Conservation (phyloP, 768 basidiomycete genomes). For the Amanita polypyramis region DNA sequence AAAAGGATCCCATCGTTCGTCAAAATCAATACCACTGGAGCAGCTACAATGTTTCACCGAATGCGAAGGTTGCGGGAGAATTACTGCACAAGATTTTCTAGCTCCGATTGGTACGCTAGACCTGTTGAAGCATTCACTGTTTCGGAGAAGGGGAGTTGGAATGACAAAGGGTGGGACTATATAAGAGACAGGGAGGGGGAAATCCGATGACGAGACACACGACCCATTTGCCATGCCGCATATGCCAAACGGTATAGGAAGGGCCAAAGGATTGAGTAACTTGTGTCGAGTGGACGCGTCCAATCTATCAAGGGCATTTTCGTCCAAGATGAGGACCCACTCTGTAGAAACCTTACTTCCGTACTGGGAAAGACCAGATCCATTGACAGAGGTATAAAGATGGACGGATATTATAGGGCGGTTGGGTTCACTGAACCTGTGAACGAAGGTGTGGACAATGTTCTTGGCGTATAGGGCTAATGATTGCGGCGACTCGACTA, state of each 20-base stretch:
- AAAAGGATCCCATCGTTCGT: not conserved
- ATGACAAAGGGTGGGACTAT: constrained; percentile 55
- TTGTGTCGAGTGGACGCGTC: constrained; percentile 20
- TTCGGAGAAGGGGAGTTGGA: constrained; percentile 20
- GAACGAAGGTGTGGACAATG: not conserved
- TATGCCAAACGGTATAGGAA: constrained; percentile 18
- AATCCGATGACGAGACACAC: constrained; percentile 21
- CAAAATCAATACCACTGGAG: not conserved
- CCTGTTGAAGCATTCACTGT: not conserved
- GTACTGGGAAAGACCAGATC: constrained; percentile 22
- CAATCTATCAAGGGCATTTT: constrained; percentile 28
- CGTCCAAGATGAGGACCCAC: constrained; percentile 44
- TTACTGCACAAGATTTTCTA: not conserved
- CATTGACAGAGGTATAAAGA: constrained; percentile 12
- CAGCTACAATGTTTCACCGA: not conserved
- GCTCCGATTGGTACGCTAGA: too few species aligned
- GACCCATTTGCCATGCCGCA: constrained; percentile 14
- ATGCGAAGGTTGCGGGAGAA: not conserved
- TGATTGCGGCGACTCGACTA: constrained; percentile 33
- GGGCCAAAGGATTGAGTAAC: constrained; percentile 31
- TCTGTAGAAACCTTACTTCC: constrained; percentile 31
- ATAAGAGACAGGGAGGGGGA: constrained; percentile 31
- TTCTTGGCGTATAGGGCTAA: constrained; percentile 22
- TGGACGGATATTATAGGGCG: constrained; percentile 24
- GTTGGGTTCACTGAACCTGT: not conserved